A percentile compares a stretch with the other conserved stretches of the same genome.
phyloP scores from a whole-genome alignment of 208 protist genomes.

The Angomonas desouzai region DNA sequence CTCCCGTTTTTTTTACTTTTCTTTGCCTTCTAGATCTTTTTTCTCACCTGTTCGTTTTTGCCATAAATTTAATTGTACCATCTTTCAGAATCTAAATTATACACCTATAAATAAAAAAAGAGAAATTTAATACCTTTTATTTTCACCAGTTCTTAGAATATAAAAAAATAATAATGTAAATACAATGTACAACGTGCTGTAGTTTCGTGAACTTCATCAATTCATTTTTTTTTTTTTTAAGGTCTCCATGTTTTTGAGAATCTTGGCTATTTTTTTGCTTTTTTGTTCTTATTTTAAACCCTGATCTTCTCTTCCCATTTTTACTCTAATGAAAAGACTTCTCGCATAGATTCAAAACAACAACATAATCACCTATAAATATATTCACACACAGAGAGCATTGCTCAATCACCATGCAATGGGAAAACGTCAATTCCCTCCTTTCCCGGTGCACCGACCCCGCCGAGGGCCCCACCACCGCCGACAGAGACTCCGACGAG shows the following conservation, averaged over 20 bases:
- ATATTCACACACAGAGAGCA: not conserved
- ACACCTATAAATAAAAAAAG: slow-evolving; percentile 6
- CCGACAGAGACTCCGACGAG: not conserved
- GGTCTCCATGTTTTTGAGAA: not conserved
- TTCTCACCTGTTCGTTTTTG: slow-evolving; percentile 15
- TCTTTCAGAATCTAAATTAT: slow-evolving; percentile 4
- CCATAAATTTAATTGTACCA: not conserved
- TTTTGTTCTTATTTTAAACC: slow-evolving; percentile 12
- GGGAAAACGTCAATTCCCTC: not conserved
- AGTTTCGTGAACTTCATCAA: not conserved
- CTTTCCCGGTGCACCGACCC: not conserved
- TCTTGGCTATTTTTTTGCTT: not conserved
- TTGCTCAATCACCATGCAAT: not conserved
- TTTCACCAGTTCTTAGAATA: not conserved
- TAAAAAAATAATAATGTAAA: slow-evolving; percentile 2
- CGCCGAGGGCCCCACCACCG: not conserved
- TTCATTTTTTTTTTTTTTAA: slow-evolving; percentile 13
- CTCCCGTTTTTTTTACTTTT: not conserved
- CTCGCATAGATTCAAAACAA: not conserved
- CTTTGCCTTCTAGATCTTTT: slow-evolving; percentile 11
- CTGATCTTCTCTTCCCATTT: no score
- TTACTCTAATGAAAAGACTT: no score
- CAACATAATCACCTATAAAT: not conserved
- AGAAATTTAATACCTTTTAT: not conserved
- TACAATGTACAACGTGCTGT: not conserved